Evolutionary conservation across 495 filamentous ascomycete species (phyloP), one percentile per base, ranked within the genome.

Genomic region (Aspergillus avenaceus): DNA sequence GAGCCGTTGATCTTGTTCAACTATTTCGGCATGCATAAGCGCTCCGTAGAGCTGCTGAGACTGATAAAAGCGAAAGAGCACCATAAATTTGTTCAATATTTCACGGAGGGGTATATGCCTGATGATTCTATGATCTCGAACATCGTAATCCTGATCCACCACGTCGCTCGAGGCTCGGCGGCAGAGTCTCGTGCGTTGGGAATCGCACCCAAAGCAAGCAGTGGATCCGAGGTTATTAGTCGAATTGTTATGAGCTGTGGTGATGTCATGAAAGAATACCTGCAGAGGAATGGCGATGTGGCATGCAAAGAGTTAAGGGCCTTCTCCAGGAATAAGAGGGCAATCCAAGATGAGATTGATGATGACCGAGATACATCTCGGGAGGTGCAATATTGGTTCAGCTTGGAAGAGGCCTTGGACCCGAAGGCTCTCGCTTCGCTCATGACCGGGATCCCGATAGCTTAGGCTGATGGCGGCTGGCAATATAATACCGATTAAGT

Each of bases 11-110:
- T 63, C 9, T 12, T 63, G 28, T 66, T 46, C 49, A 64, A 64
- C 49, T 66, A 66, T 40, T 60, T 66, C 24, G 60, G 63, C 34
- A 63, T 66, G 60, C 61, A 66, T 36, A 59, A 60, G 49, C 61
- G 60, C 52, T 60, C 58, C 42, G 3, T 64, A 6, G 58, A 66
- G 44, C 38, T 66, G 21, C 53, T 66, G 8, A 55, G 63, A 31
- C 55, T 54, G 22, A 63, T 66, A 41, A 43, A 45, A 36, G 55
- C 43, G 23, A 62, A 63, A 23, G 60, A 63, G 51, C 53, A 66
- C 47, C 53, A 59, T 0, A 63, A 58, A 29, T 63, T 66, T 43
- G 58, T 60, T 14, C 60, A 61, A 34, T 62, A 60, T 50, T 62
- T 66, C 50, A 58, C 63, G 25, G 8, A 45, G 4, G 34, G n/a